Percentiles rank a stretch among this genome's conserved stretches.
These are phyloP conservation scores for Thelephora terrestris DNA, from an alignment of 1,284 basidiomycete genomes.

Conservation along the genomic window DNA sequence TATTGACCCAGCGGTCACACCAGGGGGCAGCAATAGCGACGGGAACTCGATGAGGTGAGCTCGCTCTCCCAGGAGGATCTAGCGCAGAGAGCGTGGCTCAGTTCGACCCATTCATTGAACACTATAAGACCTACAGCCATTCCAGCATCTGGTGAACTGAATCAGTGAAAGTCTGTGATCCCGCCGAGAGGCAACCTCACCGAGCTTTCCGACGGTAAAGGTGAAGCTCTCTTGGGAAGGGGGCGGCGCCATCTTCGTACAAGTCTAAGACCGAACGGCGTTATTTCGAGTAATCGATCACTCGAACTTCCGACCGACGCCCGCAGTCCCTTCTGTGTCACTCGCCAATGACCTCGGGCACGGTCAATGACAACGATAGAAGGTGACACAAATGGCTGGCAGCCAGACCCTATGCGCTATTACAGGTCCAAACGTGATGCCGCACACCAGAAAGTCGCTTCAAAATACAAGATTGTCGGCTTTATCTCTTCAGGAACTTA, in stretches of 20 bases:
- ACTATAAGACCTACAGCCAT: slow-evolving; percentile 54
- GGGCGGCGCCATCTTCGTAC: slow-evolving; percentile 11
- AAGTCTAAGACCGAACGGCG: background rate
- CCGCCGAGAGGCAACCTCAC: slow-evolving; percentile 24
- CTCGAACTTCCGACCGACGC: background rate
- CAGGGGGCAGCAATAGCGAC: slow-evolving; percentile 83
- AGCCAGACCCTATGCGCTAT: slow-evolving; percentile 65
- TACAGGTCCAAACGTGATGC: slow-evolving; percentile 74
- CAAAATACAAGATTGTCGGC: slow-evolving; percentile 87
- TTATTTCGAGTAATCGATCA: background rate
- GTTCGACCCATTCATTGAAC: background rate
- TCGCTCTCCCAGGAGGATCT: slow-evolving; percentile 87
- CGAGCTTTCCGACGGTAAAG: slow-evolving; percentile 67
- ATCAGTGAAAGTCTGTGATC: slow-evolving; percentile 6
- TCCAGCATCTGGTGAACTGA: slow-evolving; percentile 48
- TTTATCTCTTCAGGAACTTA: slow-evolving; percentile 99
- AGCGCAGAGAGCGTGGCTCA: slow-evolving; percentile 9
- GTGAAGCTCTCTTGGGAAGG: slow-evolving; percentile 44
- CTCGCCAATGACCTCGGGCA: too few species aligned
- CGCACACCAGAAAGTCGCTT: slow-evolving; percentile 55
- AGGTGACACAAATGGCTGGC: background rate
- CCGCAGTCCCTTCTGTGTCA: background rate
- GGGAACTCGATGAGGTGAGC: slow-evolving; percentile 95
- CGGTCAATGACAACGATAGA: background rate
- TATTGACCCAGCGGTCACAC: slow-evolving; percentile 87